A percentile compares a stretch with the other conserved stretches of the same genome.
These are phyloP conservation scores for Diutina rugosa DNA, from an alignment of 1,139 yeast species.

Conservation along the genomic window DNA sequence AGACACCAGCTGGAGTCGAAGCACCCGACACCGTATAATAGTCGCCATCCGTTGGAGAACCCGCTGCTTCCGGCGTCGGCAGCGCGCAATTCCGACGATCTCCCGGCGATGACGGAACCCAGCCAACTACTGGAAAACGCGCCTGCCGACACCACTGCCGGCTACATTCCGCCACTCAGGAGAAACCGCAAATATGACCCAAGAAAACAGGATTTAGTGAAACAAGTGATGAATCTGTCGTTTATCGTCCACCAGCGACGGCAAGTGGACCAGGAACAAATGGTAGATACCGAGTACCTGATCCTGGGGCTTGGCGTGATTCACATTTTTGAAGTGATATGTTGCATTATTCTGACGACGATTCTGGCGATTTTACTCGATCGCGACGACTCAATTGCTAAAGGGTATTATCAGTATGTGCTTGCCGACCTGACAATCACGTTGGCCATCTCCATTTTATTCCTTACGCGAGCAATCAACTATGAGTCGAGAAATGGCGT, in stretches of 20 bases:
- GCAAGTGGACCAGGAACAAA: background rate
- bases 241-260: background rate
- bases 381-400: constrained; percentile 12
- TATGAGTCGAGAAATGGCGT: constrained; percentile 31
- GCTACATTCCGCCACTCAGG: background rate
- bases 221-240: constrained; percentile 1
- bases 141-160: background rate
- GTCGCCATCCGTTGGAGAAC: background rate
- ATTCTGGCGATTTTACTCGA: constrained; percentile 16
- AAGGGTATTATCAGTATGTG: constrained; percentile 22
- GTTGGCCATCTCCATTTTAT: constrained; percentile 19
- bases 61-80: background rate
- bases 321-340: constrained; percentile 22
- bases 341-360: constrained; percentile 20
- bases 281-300: constrained; percentile 9
- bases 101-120: constrained; percentile 1
- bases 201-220: background rate
- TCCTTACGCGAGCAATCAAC: constrained; percentile 21
- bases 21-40: background rate
- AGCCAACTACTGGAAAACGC: background rate
- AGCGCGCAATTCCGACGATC: background rate
- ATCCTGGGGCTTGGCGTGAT: constrained; percentile 20
- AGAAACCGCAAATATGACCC: background rate
- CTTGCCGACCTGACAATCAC: constrained; percentile 27
- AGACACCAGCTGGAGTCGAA: background rate